Evolutionary conservation across 106 monocot species (phyloP), one percentile per base, ranked within the genome.

Genomic region (Amphibolis antarctica): DNA sequence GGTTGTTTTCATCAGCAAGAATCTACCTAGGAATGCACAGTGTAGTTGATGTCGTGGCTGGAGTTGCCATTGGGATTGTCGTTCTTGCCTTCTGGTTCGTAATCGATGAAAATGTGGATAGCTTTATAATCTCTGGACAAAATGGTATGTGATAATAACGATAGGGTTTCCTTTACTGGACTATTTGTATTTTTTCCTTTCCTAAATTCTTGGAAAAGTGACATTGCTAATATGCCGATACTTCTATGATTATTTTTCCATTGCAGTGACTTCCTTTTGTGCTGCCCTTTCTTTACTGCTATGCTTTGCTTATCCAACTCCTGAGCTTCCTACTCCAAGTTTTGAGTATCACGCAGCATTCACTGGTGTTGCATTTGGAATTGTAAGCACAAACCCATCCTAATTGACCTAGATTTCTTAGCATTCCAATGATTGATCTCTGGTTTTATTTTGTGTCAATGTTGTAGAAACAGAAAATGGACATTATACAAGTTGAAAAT

Each of bases 21-120:
- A 66, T 99, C 62, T 99, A 99, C 67, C 64, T 99, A 27, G 98
- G 98, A 21, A 99, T 99, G 98, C 98, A 99, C 67, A 91, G 98
- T 62, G 64, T 91, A 52, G 77, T 79, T 53, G 98, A 99, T 85
- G 85, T 99, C 66, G 29, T 62, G 22, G 91, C 83, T 44, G 98
- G 98, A 66, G 75, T 91, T 50, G 10, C 14, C 47, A 64, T 87
- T 55, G 98, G 98, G 42, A 26, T 85, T 61, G 20, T 69, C 48
- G 60, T 91, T 55, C 82, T 99, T 46, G 72, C 62, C 9, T 85
- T 91, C 68, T 99, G 98, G 98, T 54, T 88, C 36, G 52, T 18
- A 13, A 72, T 91, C 30, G 69, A 88, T 65, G 67, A 21, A 56
- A 64, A 91, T 47, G 53, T 91, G 29, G 91, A 99, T 67, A 68